phyloP scores from a whole-genome alignment of 2,329 filamentous ascomycete species.

The Fusarium irregulare region DNA sequence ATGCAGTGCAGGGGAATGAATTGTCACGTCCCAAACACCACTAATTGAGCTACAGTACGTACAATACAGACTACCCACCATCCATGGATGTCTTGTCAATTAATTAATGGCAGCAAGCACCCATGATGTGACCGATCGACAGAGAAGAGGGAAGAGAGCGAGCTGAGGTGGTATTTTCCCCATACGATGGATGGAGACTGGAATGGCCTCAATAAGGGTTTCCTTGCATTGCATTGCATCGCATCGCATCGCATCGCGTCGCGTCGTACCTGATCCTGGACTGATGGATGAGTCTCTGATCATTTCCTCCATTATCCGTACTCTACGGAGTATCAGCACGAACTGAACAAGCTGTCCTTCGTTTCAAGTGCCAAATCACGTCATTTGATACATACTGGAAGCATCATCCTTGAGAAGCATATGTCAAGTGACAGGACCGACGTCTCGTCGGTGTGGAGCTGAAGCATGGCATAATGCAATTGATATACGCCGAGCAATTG shows the following conservation, averaged over 20 bases:
- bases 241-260: conserved; percentile 11
- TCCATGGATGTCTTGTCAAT: conserved; percentile 13
- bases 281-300: neutral
- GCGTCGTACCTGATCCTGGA: neutral
- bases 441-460: conserved; percentile 19
- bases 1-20: conserved; percentile 35
- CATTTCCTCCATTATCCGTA: conserved; percentile 1
- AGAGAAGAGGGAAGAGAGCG: conserved; percentile 13
- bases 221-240: conserved; percentile 14
- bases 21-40: conserved; percentile 9
- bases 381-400: conserved; percentile 21
- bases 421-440: neutral
- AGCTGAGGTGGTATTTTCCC: conserved; percentile 11
- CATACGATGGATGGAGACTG: conserved; percentile 1
- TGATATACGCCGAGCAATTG: neutral
- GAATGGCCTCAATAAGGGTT: conserved; percentile 31
- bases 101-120: neutral
- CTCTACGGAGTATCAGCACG: neutral
- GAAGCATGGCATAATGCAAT: conserved; percentile 8
- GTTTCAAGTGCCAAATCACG: conserved; percentile 21
- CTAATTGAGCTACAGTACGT: neutral
- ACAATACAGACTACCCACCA: neutral
- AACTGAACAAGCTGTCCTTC: conserved; percentile 12
- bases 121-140: conserved; percentile 23
- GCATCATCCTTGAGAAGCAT: conserved; percentile 25